Evolutionary conservation across 768 basidiomycete species (phyloP), one percentile per base, ranked within the genome.

Genomic region (Russula earlei): DNA sequence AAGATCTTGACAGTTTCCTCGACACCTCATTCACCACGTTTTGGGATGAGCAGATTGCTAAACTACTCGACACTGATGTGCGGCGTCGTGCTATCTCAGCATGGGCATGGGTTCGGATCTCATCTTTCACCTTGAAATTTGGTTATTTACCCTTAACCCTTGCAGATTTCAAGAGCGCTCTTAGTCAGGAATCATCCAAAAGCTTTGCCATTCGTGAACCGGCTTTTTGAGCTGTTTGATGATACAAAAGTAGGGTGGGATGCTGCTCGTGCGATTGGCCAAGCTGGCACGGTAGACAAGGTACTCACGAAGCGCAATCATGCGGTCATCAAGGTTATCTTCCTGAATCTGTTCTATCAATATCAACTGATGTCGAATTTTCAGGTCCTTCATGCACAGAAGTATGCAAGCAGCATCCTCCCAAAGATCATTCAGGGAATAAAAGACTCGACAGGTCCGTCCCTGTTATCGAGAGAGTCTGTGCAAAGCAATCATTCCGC

Each of bases 281-380:
- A 79, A 43, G 71, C 94, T 36, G 77, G 81, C 6, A 75, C 76
- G 29, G 68, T 74, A 1, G 88, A 91, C 62, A 66, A 70, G 9
- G 69, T 86, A 24, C 68, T 96, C 62, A 85, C 81, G 10, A 97
- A 91, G 70, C 73, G 74, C 48, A 87, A 95, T 64, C 78, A 84
- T 67, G 82, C 89, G 1, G 77, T 87, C 14, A 74, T 91, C 37
- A 86, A 85, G 76, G 95, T 91, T 20, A 2, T 7, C 29, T 25
- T 14, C 10, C 31, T 10, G 9, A 55, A 19, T 15, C 7, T 22
- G 36, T 41, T 14, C 9, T 36, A 8, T 44, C 25, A 8, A 44
- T 15, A 36, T 42, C 41, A 49, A 31, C 31, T 47, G 15, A 54
- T 40, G 14, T 53, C 36, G 4, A 27, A 17, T 42, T 24, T 40